These are phyloP conservation scores for Leccinum ochraceum DNA, from an alignment of 768 basidiomycete species.

Conservation along the genomic window DNA sequence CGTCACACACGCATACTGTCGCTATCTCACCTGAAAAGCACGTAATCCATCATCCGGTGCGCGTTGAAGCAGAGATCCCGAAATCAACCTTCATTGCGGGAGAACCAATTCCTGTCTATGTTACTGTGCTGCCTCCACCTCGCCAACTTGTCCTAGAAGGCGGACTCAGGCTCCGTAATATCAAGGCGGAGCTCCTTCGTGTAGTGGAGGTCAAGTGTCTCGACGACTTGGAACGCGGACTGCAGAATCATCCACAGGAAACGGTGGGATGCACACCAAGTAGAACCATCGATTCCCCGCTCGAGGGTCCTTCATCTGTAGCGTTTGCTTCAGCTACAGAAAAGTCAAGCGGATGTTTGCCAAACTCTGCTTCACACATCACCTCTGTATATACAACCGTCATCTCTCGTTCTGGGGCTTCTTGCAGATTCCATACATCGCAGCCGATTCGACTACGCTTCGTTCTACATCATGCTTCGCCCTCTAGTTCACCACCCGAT, in stretches of 20 bases:
- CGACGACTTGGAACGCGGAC: conserved; percentile 36
- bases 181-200: conserved; percentile 78
- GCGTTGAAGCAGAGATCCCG: conserved; percentile 69
- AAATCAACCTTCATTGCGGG: conserved; percentile 68
- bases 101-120: conserved; percentile 77
- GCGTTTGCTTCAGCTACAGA: conserved; percentile 22
- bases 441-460: conserved; percentile 77
- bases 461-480: conserved; percentile 66
- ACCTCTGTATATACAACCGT: conserved; percentile 51
- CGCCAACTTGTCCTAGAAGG: conserved; percentile 65
- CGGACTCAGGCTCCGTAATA: conserved; percentile 75
- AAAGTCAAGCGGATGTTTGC: conserved; percentile 40
- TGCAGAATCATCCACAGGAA: conserved; percentile 30
- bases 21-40: conserved; percentile 60
- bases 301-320: conserved; percentile 36
- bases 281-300: conserved; percentile 15
- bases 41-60: conserved; percentile 60
- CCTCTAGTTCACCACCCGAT: conserved; percentile 50
- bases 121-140: conserved; percentile 76
- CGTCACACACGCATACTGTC: conserved; percentile 59
- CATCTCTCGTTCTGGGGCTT: conserved; percentile 85
- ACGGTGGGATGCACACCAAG: conserved; percentile 18
- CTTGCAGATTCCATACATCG: conserved; percentile 84
- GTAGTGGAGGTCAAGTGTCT: conserved; percentile 56
- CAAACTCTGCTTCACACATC: conserved; percentile 39